phyloP scores from a whole-genome alignment of 2,329 filamentous ascomycete genomes.

The Scopulariopsis brevicaulis region DNA sequence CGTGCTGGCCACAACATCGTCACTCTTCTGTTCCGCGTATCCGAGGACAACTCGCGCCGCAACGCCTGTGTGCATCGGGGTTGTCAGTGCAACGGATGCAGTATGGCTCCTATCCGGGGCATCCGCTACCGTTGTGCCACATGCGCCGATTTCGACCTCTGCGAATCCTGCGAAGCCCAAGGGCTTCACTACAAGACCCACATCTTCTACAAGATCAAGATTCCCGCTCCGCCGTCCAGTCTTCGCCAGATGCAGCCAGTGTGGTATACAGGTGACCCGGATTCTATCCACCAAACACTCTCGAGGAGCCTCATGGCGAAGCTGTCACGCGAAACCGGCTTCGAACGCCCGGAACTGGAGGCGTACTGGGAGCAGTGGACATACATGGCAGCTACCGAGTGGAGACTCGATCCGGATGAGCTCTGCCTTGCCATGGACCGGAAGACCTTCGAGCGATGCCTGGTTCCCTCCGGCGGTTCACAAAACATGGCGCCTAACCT shows the following conservation, averaged over 20 bases:
- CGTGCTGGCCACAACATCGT: conserved; percentile 68
- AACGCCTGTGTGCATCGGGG: conserved; percentile 89
- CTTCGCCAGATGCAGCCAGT: conserved; percentile 70
- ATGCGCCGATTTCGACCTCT: conserved; percentile 91
- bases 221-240: conserved; percentile 77
- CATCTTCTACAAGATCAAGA: conserved; percentile 90
- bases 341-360: conserved; percentile 81
- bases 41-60: conserved; percentile 79
- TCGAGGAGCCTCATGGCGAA: conserved; percentile 55
- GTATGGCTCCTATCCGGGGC: conserved; percentile 78
- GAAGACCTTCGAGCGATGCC: conserved; percentile 82
- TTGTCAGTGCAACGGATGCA: conserved; percentile 84
- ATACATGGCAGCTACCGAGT: conserved; percentile 80
- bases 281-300: conserved; percentile 56
- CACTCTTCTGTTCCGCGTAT: conserved; percentile 79
- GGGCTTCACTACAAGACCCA: conserved; percentile 77
- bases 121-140: conserved; percentile 92
- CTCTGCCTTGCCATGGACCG: conserved; percentile 79
- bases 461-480: conserved; percentile 75
- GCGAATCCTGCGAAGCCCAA: conserved; percentile 80
- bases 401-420: conserved; percentile 67
- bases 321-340: conserved; percentile 59
- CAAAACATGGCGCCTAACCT: conserved; percentile 72
- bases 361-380: conserved; percentile 96
- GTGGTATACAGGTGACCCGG: conserved; percentile 82